Base-by-base conservation (phyloP, 2,329 filamentous ascomycete genomes). In the Colletotrichum sp. region DNA sequence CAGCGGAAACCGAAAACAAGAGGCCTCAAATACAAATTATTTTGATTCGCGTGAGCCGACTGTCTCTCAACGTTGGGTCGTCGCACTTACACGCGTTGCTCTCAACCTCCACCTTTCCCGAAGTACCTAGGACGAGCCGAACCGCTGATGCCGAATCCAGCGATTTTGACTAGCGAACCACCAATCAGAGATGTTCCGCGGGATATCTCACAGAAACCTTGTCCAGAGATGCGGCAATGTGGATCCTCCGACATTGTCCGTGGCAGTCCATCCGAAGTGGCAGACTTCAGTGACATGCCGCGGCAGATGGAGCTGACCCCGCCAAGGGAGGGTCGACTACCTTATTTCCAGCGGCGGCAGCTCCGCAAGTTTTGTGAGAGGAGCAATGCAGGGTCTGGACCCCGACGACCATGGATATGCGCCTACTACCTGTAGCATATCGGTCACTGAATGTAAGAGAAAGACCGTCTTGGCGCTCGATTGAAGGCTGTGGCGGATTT, bases 311-410 rank as follows among this genome's bases (percentile, higher is more conserved):
- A 3, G n/a, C 6, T 21, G 43, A 21, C 1, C 2, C n/a, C 10
- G 10, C n/a, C 6, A 13, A 52, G n/a, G n/a, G 43, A 52, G 4
- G 43, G 6, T 52, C 12, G 3, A 5, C 6, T 21, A 52, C 43
- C 43, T 52, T 52, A 48, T 4, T 52, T 4, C 0, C 43, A 48
- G 43, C 43, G 43, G 43, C 2, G 43, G n/a, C 43, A 13, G 43
- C 10, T 52, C 43, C 43, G 43, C 1, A 1, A 4, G 0, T 21
- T 1, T 10, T 4, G 1, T 13, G 1, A 2, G 6, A 1, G 10
- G 6, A 52, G 10, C 2, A 13, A 0, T 13, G 6, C 43, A 13
- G n/a, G 43, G 43, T 5, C 43, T 52, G n/a, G n/a, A 52, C 12
- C 10, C n/a, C 10, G 43, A 13, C 2, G 43, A 52, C 8, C 43